Evolutionary conservation across 176 grass and related monocot species (phyloP).

Genomic region (Bolboschoenus planiculmis): DNA sequence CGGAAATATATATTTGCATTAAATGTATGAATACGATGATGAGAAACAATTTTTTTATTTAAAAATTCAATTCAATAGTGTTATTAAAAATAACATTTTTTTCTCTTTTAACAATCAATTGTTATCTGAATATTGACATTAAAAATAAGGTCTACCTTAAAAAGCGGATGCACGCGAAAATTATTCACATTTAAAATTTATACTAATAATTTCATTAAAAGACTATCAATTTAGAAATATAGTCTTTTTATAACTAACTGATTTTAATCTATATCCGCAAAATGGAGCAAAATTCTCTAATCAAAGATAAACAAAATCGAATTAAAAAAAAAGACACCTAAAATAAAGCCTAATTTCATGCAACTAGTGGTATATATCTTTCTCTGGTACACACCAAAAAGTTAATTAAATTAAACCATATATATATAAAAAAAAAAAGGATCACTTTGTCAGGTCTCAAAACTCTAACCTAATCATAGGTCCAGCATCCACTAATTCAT

Average conservation of each 20-base stretch:
- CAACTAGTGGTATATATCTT: not conserved
- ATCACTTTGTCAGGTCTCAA: slow-evolving; percentile 19
- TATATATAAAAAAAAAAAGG: slow-evolving; percentile 13
- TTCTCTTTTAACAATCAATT: too few species aligned
- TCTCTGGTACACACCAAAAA: slow-evolving; percentile 11
- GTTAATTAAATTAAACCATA: not conserved
- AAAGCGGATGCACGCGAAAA: not conserved
- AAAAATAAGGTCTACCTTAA: too few species aligned
- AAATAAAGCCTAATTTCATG: slow-evolving; percentile 21
- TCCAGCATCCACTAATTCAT: slow-evolving; percentile 19
- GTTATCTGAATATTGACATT: too few species aligned
- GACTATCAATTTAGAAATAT: too few species aligned
- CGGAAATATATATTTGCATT: too few species aligned
- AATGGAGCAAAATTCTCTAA: not conserved
- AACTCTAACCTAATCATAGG: slow-evolving; percentile 17
- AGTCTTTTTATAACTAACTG: too few species aligned
- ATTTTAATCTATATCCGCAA: not conserved
- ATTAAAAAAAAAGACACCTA: not conserved
- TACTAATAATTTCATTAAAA: not conserved
- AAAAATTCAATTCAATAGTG: not conserved
- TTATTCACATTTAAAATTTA: not conserved
- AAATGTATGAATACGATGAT: not conserved
- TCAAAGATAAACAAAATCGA: not conserved
- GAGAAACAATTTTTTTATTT: not conserved
- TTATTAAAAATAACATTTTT: not conserved